A percentile compares a stretch with the other conserved stretches of the same genome.
Evolutionary conservation across 1,284 basidiomycete genomes (phyloP).

Genomic region (Cryptococcus depauperatus): DNA sequence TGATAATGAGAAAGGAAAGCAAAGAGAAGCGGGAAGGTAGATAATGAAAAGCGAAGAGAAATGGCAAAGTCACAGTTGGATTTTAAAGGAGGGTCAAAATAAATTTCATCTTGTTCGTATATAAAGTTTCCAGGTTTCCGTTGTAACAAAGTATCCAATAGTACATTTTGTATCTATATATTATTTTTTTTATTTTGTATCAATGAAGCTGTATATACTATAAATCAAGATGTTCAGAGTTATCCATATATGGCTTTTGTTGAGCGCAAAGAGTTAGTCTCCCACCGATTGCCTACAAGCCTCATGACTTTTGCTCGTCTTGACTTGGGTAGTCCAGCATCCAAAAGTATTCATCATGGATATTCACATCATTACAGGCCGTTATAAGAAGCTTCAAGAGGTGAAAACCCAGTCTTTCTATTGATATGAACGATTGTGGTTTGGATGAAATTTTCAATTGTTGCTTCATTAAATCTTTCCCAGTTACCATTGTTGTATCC

Average conservation of each 20-base stretch:
- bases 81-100: not conserved
- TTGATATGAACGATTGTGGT: conserved; percentile 20
- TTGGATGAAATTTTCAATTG: conserved; percentile 31
- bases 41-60: not conserved
- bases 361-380: conserved; percentile 1
- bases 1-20: not conserved
- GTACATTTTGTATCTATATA: no score
- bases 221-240: no score
- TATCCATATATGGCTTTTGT: no score
- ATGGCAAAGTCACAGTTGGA: not conserved
- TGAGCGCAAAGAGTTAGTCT: no score
- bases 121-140: no score
- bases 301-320: not conserved
- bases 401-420: conserved; percentile 5
- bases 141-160: no score
- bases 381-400: conserved; percentile 13
- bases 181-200: no score
- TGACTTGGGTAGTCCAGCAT: not conserved
- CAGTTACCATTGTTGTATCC: conserved; percentile 32
- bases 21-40: not conserved
- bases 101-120: not conserved
- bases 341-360: not conserved
- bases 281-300: not conserved
- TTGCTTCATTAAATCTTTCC: conserved; percentile 34
- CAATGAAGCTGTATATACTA: no score